Percentiles rank a stretch among this genome's conserved stretches.
These are phyloP conservation scores for Aegilops sharonensis DNA, from an alignment of 176 grass and related monocot species.

Conservation along the genomic window DNA sequence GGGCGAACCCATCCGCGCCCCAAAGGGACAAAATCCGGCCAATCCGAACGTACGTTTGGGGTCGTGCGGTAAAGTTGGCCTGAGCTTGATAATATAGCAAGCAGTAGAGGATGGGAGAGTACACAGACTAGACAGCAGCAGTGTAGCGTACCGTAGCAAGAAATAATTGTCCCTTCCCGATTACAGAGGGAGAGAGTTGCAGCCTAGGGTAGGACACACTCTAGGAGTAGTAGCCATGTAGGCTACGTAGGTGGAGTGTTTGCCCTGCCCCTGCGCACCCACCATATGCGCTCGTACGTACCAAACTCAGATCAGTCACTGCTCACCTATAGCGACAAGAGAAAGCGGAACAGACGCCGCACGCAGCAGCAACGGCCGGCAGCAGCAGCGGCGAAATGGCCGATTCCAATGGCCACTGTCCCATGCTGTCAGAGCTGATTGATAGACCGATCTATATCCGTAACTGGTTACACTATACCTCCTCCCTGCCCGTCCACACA, in stretches of 20 bases:
- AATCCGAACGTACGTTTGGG: too few species aligned
- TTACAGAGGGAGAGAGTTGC: background rate
- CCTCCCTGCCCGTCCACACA: background rate
- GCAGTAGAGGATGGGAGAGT: background rate
- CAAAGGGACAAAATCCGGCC: too few species aligned
- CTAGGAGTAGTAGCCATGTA: conserved; percentile 12
- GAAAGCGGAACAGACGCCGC: conserved; percentile 45
- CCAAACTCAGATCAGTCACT: conserved; percentile 59
- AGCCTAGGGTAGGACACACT: conserved; percentile 26
- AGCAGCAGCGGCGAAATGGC: background rate
- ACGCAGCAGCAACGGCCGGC: conserved; percentile 15
- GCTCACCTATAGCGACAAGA: conserved; percentile 53
- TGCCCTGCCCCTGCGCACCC: conserved; percentile 35
- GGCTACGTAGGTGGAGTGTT: conserved; percentile 47
- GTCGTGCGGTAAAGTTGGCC: too few species aligned
- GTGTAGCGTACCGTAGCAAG: conserved; percentile 17
- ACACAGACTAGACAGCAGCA: conserved; percentile 20
- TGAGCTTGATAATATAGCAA: background rate
- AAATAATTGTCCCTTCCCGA: conserved; percentile 58
- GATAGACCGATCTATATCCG: conserved; percentile 33
- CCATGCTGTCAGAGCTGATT: conserved; percentile 16
- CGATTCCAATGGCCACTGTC: conserved; percentile 31
- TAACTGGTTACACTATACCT: conserved; percentile 16
- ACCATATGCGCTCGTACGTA: conserved; percentile 28
- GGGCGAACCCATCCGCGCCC: too few species aligned